A percentile compares a stretch with the other conserved stretches of the same genome.
phyloP scores from a whole-genome alignment of 768 basidiomycete species.

The Termitomyces heimii region DNA sequence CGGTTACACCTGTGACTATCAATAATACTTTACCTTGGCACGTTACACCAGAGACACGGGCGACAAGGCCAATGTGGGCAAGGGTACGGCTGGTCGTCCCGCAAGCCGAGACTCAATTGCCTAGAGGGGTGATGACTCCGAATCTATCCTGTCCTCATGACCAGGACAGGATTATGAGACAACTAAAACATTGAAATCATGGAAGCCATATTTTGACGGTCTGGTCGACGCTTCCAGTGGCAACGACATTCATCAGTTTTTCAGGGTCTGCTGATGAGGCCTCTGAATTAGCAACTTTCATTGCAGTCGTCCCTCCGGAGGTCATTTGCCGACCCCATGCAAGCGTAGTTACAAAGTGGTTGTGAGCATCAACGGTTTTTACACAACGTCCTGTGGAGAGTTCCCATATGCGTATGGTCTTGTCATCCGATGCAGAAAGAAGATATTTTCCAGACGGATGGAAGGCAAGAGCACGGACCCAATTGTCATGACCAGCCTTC shows the following conservation, averaged over 20 bases:
- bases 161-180: neutral
- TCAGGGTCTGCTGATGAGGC: slow-evolving; percentile 33
- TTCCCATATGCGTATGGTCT: slow-evolving; percentile 89
- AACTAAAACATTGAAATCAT: slow-evolving; percentile 21
- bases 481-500: slow-evolving; percentile 81
- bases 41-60: slow-evolving; percentile 5
- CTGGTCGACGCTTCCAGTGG: slow-evolving; percentile 65
- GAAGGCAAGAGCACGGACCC: slow-evolving; percentile 84
- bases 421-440: slow-evolving; percentile 89
- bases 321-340: slow-evolving; percentile 68
- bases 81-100: slow-evolving; percentile 3
- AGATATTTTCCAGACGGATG: slow-evolving; percentile 88
- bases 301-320: slow-evolving; percentile 30
- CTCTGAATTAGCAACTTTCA: slow-evolving; percentile 21
- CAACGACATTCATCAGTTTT: slow-evolving; percentile 64
- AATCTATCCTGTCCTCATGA: neutral
- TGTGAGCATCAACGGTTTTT: slow-evolving; percentile 85
- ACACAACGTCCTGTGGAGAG: slow-evolving; percentile 78
- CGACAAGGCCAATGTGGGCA: slow-evolving; percentile 6
- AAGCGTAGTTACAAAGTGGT: slow-evolving; percentile 76
- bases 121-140: neutral
- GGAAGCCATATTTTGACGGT: slow-evolving; percentile 62
- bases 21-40: slow-evolving; percentile 13
- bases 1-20: neutral
- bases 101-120: neutral